Conservation (phyloP, 2,329 filamentous ascomycete genomes). For the Metarhizium guizhouense region DNA sequence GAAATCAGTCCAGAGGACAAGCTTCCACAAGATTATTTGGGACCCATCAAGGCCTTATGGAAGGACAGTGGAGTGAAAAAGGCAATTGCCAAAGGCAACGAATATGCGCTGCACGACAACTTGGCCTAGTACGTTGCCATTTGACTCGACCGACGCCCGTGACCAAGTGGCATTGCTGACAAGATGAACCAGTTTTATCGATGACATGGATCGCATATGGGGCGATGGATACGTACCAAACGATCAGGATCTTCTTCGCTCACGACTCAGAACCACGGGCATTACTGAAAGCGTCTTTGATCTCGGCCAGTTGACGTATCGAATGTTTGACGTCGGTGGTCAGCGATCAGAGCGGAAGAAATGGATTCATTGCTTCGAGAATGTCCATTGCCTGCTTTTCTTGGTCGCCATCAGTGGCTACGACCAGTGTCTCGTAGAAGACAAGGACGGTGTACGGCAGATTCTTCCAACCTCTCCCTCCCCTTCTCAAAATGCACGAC, state of each 20-base stretch:
- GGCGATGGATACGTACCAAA: conserved; percentile 73
- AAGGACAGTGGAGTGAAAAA: conserved; percentile 71
- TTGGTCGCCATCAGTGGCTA: conserved; percentile 93
- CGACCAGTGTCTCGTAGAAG: conserved; percentile 91
- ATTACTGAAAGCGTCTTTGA: conserved; percentile 96
- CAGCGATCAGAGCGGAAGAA: conserved; percentile 96
- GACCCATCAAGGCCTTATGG: conserved; percentile 81
- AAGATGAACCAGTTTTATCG: conserved; percentile 59
- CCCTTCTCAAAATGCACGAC: background rate
- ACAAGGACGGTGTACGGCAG: conserved; percentile 72
- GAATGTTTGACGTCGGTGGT: conserved; percentile 96
- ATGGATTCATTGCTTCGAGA: conserved; percentile 98
- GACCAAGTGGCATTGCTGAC: conserved; percentile 10
- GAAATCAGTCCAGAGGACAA: conserved; percentile 77
- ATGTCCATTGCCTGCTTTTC: conserved; percentile 86
- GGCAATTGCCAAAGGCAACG: conserved; percentile 89
- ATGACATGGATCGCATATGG: conserved; percentile 68
- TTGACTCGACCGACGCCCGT: background rate
- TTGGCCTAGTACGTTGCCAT: conserved; percentile 66
- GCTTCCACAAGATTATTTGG: conserved; percentile 68
- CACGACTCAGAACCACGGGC: conserved; percentile 95
- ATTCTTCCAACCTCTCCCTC: background rate
- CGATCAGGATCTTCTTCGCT: conserved; percentile 89
- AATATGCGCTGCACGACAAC: conserved; percentile 95
- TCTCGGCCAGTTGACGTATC: conserved; percentile 87